These are phyloP conservation scores for Mimosa pudica DNA, from an alignment of 306 rosid species.

Conservation along the genomic window DNA sequence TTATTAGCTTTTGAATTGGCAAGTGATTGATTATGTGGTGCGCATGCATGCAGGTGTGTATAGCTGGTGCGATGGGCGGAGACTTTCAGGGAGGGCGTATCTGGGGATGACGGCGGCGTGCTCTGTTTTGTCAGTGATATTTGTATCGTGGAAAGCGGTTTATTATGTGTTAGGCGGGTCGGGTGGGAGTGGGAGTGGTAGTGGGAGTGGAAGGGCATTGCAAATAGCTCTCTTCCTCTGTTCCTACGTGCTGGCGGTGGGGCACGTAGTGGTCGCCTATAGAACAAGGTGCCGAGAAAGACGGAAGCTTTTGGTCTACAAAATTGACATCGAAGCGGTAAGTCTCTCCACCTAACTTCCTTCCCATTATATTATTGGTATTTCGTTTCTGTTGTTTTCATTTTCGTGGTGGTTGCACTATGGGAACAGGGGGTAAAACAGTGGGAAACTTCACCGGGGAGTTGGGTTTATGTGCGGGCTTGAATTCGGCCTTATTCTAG, in stretches of 20 bases:
- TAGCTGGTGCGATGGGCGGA: constrained; percentile 84
- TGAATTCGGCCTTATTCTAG: constrained; percentile 39
- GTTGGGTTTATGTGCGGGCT: neutral
- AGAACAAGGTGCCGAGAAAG: constrained; percentile 97
- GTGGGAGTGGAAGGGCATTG: constrained; percentile 40
- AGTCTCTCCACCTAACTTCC: constrained; percentile 41
- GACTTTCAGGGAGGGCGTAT: constrained; percentile 81
- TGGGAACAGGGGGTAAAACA: neutral
- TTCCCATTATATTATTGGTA: neutral
- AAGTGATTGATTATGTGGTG: neutral
- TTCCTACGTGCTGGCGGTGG: constrained; percentile 76
- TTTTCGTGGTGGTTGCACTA: neutral
- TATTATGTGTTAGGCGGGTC: constrained; percentile 54
- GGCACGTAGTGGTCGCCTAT: constrained; percentile 82
- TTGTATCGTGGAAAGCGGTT: constrained; percentile 79
- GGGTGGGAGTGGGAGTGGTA: neutral
- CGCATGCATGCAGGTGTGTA: constrained; percentile 61
- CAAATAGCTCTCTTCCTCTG: constrained; percentile 74
- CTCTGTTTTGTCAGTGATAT: constrained; percentile 66
- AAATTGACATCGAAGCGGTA: constrained; percentile 96
- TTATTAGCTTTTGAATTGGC: constrained; percentile 33
- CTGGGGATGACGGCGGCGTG: constrained; percentile 81
- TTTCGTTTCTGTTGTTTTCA: neutral
- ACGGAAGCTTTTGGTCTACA: constrained; percentile 90
- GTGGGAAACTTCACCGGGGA: neutral